Evolutionary conservation across 345 rosid species (phyloP).

Genomic region (Citrus maxima): DNA sequence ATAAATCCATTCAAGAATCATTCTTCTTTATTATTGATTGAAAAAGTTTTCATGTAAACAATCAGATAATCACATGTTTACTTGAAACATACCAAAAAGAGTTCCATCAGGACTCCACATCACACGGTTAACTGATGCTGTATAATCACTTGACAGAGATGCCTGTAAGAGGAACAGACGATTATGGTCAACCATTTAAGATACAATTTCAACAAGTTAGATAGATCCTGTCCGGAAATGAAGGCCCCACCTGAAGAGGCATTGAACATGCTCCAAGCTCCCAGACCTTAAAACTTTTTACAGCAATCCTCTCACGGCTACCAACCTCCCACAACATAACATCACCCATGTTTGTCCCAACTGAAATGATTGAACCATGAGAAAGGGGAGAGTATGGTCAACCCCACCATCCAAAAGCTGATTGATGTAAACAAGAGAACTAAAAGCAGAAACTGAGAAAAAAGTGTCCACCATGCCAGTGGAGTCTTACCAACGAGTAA

Average conservation of each 20-base stretch:
- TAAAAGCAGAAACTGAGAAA: not conserved
- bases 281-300: slow-evolving; percentile 64
- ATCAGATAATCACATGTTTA: slow-evolving; percentile 7
- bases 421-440: not conserved
- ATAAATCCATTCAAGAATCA: slow-evolving; percentile 1
- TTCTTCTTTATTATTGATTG: not conserved
- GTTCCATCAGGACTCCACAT: slow-evolving; percentile 89
- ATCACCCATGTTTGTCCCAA: slow-evolving; percentile 81
- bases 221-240: slow-evolving; percentile 5
- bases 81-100: slow-evolving; percentile 54
- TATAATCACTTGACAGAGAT: slow-evolving; percentile 49
- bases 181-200: not conserved
- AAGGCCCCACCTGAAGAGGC: slow-evolving; percentile 56
- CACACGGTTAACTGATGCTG: slow-evolving; percentile 73
- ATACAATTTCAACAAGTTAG: slow-evolving; percentile 12
- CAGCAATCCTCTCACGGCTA: slow-evolving; percentile 56
- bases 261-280: slow-evolving; percentile 50
- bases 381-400: slow-evolving; percentile 1
- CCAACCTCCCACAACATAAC: slow-evolving; percentile 74
- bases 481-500: slow-evolving; percentile 67
- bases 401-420: slow-evolving; percentile 8
- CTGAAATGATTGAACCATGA: slow-evolving; percentile 37
- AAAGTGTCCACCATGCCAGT: slow-evolving; percentile 10
- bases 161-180: slow-evolving; percentile 35
- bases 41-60: not conserved